phyloP scores from a whole-genome alignment of 2,329 filamentous ascomycete genomes.

The Hypoxylon sp. region DNA sequence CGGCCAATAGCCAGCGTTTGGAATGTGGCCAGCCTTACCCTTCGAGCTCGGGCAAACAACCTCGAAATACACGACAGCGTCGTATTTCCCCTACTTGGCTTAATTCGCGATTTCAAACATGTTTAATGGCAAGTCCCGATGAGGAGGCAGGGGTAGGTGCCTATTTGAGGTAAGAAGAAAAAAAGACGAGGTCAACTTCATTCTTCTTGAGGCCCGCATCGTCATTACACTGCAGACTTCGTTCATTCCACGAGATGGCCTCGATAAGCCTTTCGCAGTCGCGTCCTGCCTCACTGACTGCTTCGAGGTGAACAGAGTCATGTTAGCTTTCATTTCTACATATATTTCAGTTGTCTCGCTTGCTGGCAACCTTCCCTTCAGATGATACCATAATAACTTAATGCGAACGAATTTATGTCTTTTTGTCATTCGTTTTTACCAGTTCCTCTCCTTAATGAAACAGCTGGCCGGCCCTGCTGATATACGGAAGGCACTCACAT shows the following conservation, averaged over 20 bases:
- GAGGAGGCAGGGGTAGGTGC: constrained; percentile 20
- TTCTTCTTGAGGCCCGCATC: constrained; percentile 20
- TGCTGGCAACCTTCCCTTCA: constrained; percentile 12
- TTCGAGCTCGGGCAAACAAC: constrained; percentile 1
- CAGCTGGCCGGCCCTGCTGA: constrained; percentile 34
- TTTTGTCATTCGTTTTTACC: constrained; percentile 5
- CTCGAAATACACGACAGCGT: constrained; percentile 29
- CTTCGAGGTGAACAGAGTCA: constrained; percentile 29
- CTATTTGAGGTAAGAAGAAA: constrained; percentile 18
- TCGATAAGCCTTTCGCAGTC: constrained; percentile 35
- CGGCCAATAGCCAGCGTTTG: constrained; percentile 31
- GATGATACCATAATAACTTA: constrained; percentile 9
- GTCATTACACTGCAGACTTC: background rate
- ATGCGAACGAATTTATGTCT: constrained; percentile 12
- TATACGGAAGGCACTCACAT: constrained; percentile 24
- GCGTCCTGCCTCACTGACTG: constrained; percentile 45
- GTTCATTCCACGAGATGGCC: constrained; percentile 48
- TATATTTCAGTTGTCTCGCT: constrained; percentile 27
- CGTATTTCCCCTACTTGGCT: constrained; percentile 18
- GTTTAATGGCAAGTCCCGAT: constrained; percentile 23
- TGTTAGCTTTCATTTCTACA: constrained; percentile 23
- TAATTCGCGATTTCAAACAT: constrained; percentile 22
- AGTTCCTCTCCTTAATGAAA: constrained; percentile 4
- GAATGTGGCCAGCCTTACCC: constrained; percentile 36
- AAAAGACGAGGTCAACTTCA: constrained; percentile 23